Conservation (phyloP, 345 rosid species). For the Balakata baccata region DNA sequence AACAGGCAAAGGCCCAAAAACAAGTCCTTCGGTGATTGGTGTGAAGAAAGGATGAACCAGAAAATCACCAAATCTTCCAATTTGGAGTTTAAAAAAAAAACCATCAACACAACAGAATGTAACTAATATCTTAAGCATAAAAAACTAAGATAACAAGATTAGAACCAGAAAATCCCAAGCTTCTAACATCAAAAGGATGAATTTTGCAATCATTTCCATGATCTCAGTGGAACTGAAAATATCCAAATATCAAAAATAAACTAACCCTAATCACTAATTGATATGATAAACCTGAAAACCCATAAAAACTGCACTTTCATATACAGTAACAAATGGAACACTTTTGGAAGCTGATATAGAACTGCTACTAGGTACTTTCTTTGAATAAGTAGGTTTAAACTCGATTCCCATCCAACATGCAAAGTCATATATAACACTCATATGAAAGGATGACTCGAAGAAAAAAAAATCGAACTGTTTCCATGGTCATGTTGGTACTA, state of each 20-base stretch:
- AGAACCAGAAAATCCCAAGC: not conserved
- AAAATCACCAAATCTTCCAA: not conserved
- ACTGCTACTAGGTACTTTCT: not conserved
- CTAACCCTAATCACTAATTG: not conserved
- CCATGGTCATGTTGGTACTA: not conserved
- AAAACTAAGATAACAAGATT: not conserved
- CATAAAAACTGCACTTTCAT: not conserved
- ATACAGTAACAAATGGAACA: not conserved
- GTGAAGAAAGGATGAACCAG: no score
- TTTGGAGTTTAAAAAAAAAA: not conserved
- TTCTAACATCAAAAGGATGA: conserved; percentile 1
- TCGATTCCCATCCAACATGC: conserved; percentile 2
- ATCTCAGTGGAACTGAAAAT: not conserved
- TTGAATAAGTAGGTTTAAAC: not conserved
- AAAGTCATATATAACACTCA: not conserved
- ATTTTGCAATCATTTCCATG: not conserved
- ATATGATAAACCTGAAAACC: not conserved
- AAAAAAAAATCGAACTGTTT: not conserved
- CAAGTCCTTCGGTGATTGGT: no score
- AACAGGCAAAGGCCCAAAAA: not conserved
- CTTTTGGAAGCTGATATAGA: not conserved
- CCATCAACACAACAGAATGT: not conserved
- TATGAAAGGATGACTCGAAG: not conserved
- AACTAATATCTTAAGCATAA: not conserved
- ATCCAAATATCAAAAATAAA: not conserved